Evolutionary conservation across 805 yeast genomes (phyloP), one percentile per base, ranked within the genome.

Genomic region (Hanseniaspora occidentalis): DNA sequence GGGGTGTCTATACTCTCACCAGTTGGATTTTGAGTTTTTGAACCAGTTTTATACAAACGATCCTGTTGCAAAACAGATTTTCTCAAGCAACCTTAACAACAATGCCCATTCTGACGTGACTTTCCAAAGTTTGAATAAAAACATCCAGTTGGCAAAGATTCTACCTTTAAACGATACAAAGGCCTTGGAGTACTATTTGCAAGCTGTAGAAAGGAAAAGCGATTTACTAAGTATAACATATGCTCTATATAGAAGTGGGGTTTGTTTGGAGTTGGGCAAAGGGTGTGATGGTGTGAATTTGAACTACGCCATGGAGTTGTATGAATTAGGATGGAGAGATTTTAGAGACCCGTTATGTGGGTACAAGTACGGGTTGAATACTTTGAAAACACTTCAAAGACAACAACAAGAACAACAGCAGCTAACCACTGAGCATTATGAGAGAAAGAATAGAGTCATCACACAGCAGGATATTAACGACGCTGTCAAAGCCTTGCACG

Each of bases 191-290:
- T 62, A 67, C 38, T 82, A 80, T 54, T 3, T 35, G 4, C 35
- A 26, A 4, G 24, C 14, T 4, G 33, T 35, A 3, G 38, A 37
- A 3, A 37, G 27, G 21, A 29, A 37, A 2, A 33, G 31, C 18
- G 40, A 41, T 17, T 26, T 41, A 16, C 66, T 66, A 33, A 69
- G 71, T 17, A 77, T 77, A 50, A 66, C 75, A 0, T 71, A 71
- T 40, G 79, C 83, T 8, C 68, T 77, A 43, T 82, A 78, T 59
- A 61, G 89, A 37, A 70, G 77, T 1, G 92, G 81, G 1, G 80
- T 80, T 24, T 75, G 84, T 50, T 69, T 69, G 50, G 92, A 83
- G 54, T 64, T 79, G 53, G 79, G 84, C 14, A 67, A 72, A 43
- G 80, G 81, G 2, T 18, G 44, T 38, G 61, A 70, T 20, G 49